Percentiles rank a stretch among this genome's conserved stretches.
Evolutionary conservation across 441 rosid genomes (phyloP).

Genomic region (Hura crepitans): DNA sequence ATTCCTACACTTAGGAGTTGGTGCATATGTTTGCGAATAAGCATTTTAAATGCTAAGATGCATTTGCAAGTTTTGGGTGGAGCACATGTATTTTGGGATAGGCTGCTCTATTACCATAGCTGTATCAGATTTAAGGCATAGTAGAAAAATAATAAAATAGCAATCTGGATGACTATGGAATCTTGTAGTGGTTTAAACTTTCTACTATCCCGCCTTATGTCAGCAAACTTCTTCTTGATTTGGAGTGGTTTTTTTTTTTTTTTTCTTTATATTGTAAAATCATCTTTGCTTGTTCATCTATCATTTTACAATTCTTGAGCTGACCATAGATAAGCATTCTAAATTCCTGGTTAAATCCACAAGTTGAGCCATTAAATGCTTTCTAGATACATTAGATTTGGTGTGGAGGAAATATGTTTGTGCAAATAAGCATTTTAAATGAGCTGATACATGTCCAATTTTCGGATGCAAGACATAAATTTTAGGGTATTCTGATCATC

Average conservation of each 20-base stretch:
- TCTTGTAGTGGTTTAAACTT: too few species aligned
- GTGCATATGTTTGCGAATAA: too few species aligned
- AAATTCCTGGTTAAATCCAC: not conserved
- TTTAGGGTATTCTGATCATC: not conserved
- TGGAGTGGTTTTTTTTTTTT: not conserved
- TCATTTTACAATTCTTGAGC: not conserved
- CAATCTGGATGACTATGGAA: too few species aligned
- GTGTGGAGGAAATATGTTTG: not conserved
- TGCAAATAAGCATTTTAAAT: constrained; percentile 2
- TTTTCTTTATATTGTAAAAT: not conserved
- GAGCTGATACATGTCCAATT: not conserved
- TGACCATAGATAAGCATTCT: not conserved
- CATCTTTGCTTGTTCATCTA: not conserved
- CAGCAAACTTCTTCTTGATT: not conserved
- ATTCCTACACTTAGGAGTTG: too few species aligned
- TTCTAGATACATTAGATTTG: not conserved
- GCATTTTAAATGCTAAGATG: too few species aligned
- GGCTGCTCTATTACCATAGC: too few species aligned
- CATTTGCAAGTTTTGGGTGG: too few species aligned
- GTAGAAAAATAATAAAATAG: too few species aligned
- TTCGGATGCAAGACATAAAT: not conserved
- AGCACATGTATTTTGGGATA: too few species aligned
- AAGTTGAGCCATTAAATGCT: not conserved
- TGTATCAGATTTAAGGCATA: too few species aligned
- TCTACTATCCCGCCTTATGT: not conserved